Conservation (phyloP, 192 early-diverging fungal species). For the Rhizophagus clarus region DNA sequence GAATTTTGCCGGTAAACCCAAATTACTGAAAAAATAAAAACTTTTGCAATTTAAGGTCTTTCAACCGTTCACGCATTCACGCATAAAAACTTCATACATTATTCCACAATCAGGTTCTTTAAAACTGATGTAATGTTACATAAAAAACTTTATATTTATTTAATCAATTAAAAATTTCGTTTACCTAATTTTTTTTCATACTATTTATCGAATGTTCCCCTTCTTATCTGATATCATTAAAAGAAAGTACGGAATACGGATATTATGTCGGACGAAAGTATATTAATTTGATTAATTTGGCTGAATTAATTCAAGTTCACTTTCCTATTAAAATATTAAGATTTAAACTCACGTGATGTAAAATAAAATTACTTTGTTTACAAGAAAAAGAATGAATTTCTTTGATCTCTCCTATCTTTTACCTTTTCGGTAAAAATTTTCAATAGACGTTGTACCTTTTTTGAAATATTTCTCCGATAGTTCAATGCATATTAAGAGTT, state of each 20-base stretch:
- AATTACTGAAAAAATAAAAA: background rate
- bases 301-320: too few relatives aligned
- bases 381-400: background rate
- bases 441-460: background rate
- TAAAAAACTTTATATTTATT: background rate
- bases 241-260: too few relatives aligned
- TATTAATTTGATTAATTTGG: too few relatives aligned
- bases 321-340: too few relatives aligned
- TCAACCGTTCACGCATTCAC: background rate
- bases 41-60: background rate
- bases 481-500: background rate
- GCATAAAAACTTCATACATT: background rate
- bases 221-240: background rate
- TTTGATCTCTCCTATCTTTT: background rate
- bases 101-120: slow-evolving; percentile 1
- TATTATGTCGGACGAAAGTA: too few relatives aligned
- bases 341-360: too few relatives aligned
- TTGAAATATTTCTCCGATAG: background rate
- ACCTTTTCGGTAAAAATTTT: background rate
- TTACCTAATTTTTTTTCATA: background rate
- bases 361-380: too few relatives aligned
- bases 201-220: background rate
- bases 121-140: background rate
- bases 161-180: background rate
- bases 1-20: background rate